Evolutionary conservation across 1,284 basidiomycete genomes (phyloP), one percentile per base, ranked within the genome.

Genomic region (Violaceomyces palustris): DNA sequence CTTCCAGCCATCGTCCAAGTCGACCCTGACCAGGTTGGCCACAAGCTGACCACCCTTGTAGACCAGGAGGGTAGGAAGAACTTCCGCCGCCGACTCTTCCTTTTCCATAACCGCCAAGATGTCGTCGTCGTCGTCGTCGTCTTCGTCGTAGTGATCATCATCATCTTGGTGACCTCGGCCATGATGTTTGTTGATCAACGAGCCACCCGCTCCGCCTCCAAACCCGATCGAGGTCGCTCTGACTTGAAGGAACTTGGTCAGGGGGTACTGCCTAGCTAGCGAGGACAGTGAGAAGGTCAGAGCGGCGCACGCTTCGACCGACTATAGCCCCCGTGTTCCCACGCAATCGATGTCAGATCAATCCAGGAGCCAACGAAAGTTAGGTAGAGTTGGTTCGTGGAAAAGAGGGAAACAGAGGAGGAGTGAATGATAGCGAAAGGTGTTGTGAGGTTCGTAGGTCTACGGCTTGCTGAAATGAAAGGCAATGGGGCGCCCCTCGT

Each of bases 241-340:
- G 0, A 66, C 64, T 35, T 64, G 64, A 5, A 69, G 36, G 39
- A 69, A 69, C 28, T 65, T 67, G 8, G 62, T 63, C 11, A 40
- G 32, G 0, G 66, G 63, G 24, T 69, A 52, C 19, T 46, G 46
- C 2, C 64, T 39, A 4, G 66, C 66, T 4, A 69, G 33, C 5
- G 50, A 50, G 8, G 56, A 38, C 4, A 69, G 46, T 3, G 61
- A 43, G 6, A 47, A 15, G 15, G 61, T 62, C 29, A 69, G 45
- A 6, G 41, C 19, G 29, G 50, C 50, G 41, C 66, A 67, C n/a
- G 58, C 55, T 4, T 45, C 47, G 2, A 65, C 59, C 10, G 45
- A 17, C 50, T 56, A 35, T 4, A 22, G 9, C 23, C 2, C 17
- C 15, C 17, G n/a, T n/a, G n/a, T n/a, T n/a, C n/a, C n/a, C n/a